These are phyloP conservation scores for Pseudozyma tsukubaensis DNA, from an alignment of 1,284 basidiomycete genomes.

Conservation along the genomic window DNA sequence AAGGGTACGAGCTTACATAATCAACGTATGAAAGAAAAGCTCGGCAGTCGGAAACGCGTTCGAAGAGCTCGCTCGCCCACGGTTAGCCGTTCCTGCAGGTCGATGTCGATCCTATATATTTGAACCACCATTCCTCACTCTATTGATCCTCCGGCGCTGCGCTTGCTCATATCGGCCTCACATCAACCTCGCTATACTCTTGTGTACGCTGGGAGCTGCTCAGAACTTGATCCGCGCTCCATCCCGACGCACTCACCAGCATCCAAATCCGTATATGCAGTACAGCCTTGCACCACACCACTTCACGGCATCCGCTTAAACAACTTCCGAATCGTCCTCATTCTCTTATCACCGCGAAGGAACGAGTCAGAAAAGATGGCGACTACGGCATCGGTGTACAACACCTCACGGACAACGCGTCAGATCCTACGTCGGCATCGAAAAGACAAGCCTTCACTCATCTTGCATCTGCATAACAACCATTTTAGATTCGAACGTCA, in stretches of 20 bases:
- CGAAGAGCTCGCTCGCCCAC: slow-evolving; percentile 2
- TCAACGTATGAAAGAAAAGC: background rate
- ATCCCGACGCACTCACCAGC: no score
- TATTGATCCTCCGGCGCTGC: background rate
- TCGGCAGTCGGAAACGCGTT: slow-evolving; percentile 33
- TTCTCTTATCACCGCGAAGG: no score
- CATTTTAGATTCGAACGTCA: slow-evolving; percentile 66
- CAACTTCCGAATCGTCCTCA: no score
- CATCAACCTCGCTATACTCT: no score
- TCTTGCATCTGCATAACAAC: slow-evolving; percentile 61
- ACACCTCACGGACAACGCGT: slow-evolving; percentile 62
- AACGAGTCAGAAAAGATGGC: no score
- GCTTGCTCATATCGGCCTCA: background rate
- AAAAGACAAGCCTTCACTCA: slow-evolving; percentile 62
- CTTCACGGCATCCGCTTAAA: background rate
- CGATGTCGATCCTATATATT: slow-evolving; percentile 10
- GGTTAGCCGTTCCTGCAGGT: slow-evolving; percentile 20
- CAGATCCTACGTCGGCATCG: slow-evolving; percentile 65
- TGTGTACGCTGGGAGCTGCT: no score
- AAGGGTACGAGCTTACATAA: no score
- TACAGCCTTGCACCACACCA: background rate
- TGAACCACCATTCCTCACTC: slow-evolving; percentile 2
- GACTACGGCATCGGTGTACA: slow-evolving; percentile 65
- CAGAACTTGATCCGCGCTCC: no score
- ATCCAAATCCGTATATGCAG: no score